phyloP scores from a whole-genome alignment of 257 asterid genomes.

The Leonotis leonurus region DNA sequence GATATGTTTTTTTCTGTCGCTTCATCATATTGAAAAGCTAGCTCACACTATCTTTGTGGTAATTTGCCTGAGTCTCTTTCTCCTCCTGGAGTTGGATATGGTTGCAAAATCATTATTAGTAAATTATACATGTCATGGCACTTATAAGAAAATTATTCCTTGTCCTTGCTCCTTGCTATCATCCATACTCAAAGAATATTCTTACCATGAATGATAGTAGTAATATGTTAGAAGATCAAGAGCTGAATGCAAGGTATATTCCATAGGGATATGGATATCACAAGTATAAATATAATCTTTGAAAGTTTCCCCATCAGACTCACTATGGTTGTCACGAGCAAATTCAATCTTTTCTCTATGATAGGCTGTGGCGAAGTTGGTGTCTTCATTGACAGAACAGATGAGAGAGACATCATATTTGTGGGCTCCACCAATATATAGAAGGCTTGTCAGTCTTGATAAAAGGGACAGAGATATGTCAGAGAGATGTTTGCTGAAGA shows the following conservation, averaged over 20 bases:
- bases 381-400: conserved; percentile 34
- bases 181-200: background rate
- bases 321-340: background rate
- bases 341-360: conserved; percentile 9
- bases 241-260: background rate
- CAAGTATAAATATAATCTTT: background rate
- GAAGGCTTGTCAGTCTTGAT: conserved; percentile 67
- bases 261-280: background rate
- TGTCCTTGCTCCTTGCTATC: background rate
- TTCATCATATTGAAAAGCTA: background rate
- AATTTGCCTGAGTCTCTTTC: background rate
- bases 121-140: background rate
- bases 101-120: background rate
- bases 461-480: conserved; percentile 82
- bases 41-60: background rate
- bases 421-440: conserved; percentile 74
- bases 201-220: background rate
- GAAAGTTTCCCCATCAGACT: background rate
- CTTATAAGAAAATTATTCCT: background rate
- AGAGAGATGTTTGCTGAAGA: conserved; percentile 67
- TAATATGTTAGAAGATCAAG: background rate
- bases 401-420: conserved; percentile 53
- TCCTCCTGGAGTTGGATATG: background rate
- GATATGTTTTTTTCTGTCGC: background rate
- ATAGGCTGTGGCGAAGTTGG: conserved; percentile 74